Evolutionary conservation across 2,329 filamentous ascomycete genomes (phyloP), one percentile per base, ranked within the genome.

Genomic region (Penicillium brevicompactum): DNA sequence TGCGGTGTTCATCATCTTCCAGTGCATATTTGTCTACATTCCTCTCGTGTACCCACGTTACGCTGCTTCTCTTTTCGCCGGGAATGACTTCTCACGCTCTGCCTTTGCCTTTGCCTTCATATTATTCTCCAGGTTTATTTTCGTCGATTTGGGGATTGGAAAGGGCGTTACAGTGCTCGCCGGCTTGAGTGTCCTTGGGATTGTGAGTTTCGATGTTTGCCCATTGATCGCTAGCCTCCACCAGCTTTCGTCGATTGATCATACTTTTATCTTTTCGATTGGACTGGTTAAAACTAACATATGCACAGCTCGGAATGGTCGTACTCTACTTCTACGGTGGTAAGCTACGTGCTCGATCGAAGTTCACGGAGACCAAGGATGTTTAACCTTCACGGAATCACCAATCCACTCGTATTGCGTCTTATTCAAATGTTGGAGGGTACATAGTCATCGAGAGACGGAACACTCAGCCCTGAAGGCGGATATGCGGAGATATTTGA

Each of bases 321-420:
- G 14, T 13, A 7, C 44, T 46, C 18, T 34, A 46, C 16, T n/a
- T 21, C 11, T 46, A 22, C 16, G 44, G 44, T 32, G 44, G n/a
- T 8, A 21, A 14, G 4, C 16, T 46, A 16, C 44, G 44, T 34
- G 27, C 44, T 32, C 16, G 44, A 22, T 46, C 44, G 11, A 45
- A 16, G 5, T 45, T 45, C 16, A 30, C 43, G 7, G 43, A 45
- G 43, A 34, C 7, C 5, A 11, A 8, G 9, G 32, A 34, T 34
- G 32, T 34, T 34, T 4, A 14, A 34, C 50, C 44, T 46, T 54
- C 49, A 53, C 43, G 32, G 34, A 41, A 52, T 54, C 27, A 50
- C n/a, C 2, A 38, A 27, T 27, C 5, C 8, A 27, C 5, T 27
- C 8, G 5, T 27, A 27, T 8, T 27, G 24, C 5, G 4, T 8